These are phyloP conservation scores for Aegilops tauschii DNA, from an alignment of 176 grass and related monocot species.

Conservation along the genomic window DNA sequence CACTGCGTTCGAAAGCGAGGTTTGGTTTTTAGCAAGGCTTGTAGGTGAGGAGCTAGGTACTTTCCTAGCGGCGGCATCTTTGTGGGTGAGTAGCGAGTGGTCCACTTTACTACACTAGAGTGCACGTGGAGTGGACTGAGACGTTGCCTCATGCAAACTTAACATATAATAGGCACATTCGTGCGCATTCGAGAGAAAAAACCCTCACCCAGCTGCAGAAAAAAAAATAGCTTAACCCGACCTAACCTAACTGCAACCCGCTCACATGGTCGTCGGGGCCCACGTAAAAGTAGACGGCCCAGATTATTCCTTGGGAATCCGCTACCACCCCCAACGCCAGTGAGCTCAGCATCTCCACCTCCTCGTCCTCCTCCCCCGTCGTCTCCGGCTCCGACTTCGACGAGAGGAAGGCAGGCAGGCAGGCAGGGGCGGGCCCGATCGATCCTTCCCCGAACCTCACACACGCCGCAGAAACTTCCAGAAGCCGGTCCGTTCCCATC, in stretches of 20 bases:
- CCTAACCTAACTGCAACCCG: background rate
- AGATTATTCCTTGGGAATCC: background rate
- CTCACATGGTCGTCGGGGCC: background rate
- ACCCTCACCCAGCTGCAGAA: too few species aligned
- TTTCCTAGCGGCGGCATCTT: too few species aligned
- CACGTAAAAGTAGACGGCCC: constrained; percentile 9
- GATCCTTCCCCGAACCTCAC: background rate
- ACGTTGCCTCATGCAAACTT: too few species aligned
- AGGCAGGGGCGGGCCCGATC: background rate
- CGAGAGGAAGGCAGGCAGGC: background rate
- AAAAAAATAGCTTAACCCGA: background rate
- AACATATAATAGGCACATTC: too few species aligned
- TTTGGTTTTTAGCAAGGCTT: too few species aligned
- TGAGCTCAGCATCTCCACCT: constrained; percentile 3
- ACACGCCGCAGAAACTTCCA: background rate
- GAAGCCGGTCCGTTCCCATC: background rate
- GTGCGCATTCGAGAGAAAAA: too few species aligned
- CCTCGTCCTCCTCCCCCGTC: background rate
- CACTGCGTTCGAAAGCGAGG: too few species aligned
- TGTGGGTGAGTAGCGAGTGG: too few species aligned
- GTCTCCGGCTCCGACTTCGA: background rate
- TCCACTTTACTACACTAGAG: too few species aligned
- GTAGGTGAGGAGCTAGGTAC: too few species aligned
- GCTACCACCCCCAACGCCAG: background rate
- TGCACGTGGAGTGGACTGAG: too few species aligned